Conservation (phyloP, 495 filamentous ascomycete genomes). For the Penicillium egyptiacum region DNA sequence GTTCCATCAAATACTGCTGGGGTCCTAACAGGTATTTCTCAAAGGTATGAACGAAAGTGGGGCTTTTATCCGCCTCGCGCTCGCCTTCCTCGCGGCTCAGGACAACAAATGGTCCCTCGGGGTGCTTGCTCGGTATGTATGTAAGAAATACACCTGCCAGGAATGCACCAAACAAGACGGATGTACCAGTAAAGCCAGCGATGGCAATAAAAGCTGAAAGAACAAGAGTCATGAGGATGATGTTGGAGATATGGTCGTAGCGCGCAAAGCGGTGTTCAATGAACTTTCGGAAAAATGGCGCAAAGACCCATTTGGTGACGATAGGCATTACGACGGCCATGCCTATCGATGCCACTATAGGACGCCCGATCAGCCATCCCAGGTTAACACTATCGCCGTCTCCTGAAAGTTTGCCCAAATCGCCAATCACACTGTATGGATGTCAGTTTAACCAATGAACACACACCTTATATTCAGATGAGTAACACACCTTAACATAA, state of each 20-base stretch:
- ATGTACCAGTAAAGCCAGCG: conserved; percentile 61
- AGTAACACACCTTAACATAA: conserved; percentile 60
- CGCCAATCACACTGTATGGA: conserved; percentile 45
- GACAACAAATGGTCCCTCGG: conserved; percentile 36
- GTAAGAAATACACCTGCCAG: conserved; percentile 60
- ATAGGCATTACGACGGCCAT: conserved; percentile 53
- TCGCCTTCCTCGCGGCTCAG: conserved; percentile 37
- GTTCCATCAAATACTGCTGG: conserved; percentile 58
- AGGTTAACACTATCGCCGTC: conserved; percentile 32
- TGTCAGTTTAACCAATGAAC: neutral
- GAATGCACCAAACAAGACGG: conserved; percentile 65
- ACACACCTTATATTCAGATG: neutral
- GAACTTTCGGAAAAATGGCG: conserved; percentile 40
- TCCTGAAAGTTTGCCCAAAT: conserved; percentile 36
- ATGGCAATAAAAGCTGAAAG: conserved; percentile 53
- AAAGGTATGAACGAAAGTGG: conserved; percentile 38
- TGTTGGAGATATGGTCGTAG: conserved; percentile 35
- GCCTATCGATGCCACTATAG: conserved; percentile 55
- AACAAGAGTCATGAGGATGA: conserved; percentile 40
- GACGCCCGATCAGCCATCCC: conserved; percentile 49
- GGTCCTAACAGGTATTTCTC: conserved; percentile 34
- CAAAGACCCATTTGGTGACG: conserved; percentile 46
- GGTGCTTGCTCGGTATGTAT: conserved; percentile 40
- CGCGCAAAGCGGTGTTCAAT: conserved; percentile 36
- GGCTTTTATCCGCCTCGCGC: conserved; percentile 42